Evolutionary conservation across 2,329 filamentous ascomycete species (phyloP).

Genomic region (Epichloe brachyelytri): DNA sequence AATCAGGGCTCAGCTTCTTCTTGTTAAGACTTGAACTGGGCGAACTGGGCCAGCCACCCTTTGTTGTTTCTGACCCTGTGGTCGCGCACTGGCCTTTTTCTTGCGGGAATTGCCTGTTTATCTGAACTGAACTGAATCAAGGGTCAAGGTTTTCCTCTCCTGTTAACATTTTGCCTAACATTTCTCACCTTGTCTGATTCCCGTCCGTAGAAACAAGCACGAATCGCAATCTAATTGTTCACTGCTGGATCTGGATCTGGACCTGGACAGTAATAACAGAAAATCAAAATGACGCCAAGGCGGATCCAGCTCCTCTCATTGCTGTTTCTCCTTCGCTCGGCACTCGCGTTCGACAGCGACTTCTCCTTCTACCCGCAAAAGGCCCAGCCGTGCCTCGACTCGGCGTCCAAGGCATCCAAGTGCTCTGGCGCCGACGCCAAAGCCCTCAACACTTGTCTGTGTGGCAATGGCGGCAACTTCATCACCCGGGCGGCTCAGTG

Average conservation of each 20-base stretch:
- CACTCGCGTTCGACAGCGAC: slow-evolving; percentile 16
- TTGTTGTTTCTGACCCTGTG: no score
- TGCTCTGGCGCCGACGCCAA: slow-evolving; percentile 28
- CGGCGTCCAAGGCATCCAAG: slow-evolving; percentile 23
- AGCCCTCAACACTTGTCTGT: slow-evolving; percentile 36
- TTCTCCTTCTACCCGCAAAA: slow-evolving; percentile 22
- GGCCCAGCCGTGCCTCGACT: slow-evolving; percentile 27
- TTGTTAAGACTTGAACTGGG: no score
- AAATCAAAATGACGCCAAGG: slow-evolving; percentile 13
- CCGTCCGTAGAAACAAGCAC: no score
- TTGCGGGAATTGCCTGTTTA: no score
- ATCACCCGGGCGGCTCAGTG: slow-evolving; percentile 34
- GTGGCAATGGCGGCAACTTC: slow-evolving; percentile 35
- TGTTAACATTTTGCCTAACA: no score
- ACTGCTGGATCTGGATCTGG: not conserved
- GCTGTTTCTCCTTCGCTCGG: slow-evolving; percentile 14
- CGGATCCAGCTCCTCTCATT: slow-evolving; percentile 15
- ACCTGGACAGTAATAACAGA: not conserved
- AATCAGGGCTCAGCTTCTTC: not conserved
- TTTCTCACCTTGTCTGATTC: no score
- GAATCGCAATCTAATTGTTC: no score
- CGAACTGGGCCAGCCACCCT: no score
- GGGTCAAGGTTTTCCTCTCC: no score
- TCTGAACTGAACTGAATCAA: no score
- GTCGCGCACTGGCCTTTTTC: no score